phyloP scores from a whole-genome alignment of 306 rosid species.

The Quercus agrifolia region DNA sequence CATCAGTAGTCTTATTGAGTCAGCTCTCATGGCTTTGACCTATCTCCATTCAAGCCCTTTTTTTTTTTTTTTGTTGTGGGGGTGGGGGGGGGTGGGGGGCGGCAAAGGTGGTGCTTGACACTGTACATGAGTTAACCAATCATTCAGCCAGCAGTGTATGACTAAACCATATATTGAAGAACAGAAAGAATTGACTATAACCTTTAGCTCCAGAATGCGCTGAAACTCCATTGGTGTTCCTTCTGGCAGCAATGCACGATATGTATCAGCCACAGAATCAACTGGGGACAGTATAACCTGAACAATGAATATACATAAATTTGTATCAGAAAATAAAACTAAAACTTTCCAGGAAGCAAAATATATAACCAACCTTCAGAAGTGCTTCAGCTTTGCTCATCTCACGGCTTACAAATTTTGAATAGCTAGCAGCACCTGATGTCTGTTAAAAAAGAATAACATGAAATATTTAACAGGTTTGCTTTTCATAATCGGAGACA shows the following conservation, averaged over 20 bases:
- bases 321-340: slow-evolving; percentile 11
- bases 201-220: slow-evolving; percentile 97
- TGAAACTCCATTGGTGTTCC: slow-evolving; percentile 99
- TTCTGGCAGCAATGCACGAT: slow-evolving; percentile 94
- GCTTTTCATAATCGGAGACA: slow-evolving; percentile 5
- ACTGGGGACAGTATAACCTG: slow-evolving; percentile 95
- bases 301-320: slow-evolving; percentile 16
- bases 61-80: too few species aligned
- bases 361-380: slow-evolving; percentile 61
- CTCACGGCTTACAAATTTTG: slow-evolving; percentile 94
- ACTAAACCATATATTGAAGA: slow-evolving; percentile 12
- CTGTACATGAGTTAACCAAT: slow-evolving; percentile 13
- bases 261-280: slow-evolving; percentile 96
- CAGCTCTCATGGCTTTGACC: slow-evolving; percentile 5
- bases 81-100: too few species aligned
- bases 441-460: slow-evolving; percentile 45
- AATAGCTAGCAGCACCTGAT: slow-evolving; percentile 89
- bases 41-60: neutral
- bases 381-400: slow-evolving; percentile 99
- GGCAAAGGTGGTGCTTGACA: neutral
- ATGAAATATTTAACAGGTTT: slow-evolving; percentile 14
- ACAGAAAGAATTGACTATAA: slow-evolving; percentile 25
- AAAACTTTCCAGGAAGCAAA: neutral
- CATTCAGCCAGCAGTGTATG: slow-evolving; percentile 16
- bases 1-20: neutral